Evolutionary conservation across 176 grass and related monocot genomes (phyloP).

Genomic region (Themeda triandra): DNA sequence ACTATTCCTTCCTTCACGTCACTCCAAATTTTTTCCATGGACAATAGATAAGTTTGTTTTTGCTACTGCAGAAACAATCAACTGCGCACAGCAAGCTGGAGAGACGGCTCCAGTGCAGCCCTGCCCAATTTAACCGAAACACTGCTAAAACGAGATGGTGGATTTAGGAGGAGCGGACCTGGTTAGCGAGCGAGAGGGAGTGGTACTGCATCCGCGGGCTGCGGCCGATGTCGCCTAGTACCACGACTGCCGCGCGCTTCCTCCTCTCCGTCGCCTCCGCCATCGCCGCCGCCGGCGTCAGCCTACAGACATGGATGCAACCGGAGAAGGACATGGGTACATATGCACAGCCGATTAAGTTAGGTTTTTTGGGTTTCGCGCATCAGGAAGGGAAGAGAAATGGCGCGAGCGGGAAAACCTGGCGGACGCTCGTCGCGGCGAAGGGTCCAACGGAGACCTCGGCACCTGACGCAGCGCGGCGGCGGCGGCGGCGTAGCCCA

Average conservation of each 20-base stretch:
- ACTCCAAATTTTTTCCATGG: background rate
- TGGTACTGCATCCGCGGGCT: conserved; percentile 99
- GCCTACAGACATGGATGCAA: background rate
- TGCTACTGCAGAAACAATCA: background rate
- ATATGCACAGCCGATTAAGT: background rate
- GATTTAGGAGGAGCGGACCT: conserved; percentile 33
- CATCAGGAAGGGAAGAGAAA: background rate
- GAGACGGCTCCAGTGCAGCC: background rate
- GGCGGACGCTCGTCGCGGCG: background rate
- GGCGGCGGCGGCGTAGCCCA: background rate
- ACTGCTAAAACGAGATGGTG: background rate
- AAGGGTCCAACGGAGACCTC: background rate
- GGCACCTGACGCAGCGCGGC: background rate
- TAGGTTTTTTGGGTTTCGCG: background rate
- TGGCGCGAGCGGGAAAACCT: background rate
- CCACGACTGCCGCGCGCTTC: conserved; percentile 68
- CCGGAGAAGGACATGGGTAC: background rate
- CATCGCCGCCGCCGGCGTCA: background rate
- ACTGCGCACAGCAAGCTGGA: background rate
- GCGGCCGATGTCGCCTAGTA: conserved; percentile 93
- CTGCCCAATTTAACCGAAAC: background rate
- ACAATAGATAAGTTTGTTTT: background rate
- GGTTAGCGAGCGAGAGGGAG: conserved; percentile 84
- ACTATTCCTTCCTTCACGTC: background rate
- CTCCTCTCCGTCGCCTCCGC: conserved; percentile 34